phyloP scores from a whole-genome alignment of 2,329 filamentous ascomycete species.

The Sporothrix curviconia region DNA sequence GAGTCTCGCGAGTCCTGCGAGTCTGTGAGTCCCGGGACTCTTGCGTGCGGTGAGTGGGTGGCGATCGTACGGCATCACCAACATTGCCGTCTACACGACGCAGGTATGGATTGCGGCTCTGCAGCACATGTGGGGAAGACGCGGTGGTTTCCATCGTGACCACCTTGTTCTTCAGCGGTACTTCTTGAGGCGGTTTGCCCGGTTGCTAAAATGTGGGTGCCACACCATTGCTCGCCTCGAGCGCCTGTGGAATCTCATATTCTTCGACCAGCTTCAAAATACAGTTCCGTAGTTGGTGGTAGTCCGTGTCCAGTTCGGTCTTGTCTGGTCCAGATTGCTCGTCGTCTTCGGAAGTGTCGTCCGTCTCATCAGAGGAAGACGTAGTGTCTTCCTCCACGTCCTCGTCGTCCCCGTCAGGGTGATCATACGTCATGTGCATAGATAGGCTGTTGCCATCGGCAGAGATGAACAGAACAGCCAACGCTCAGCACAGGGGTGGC shows the following conservation, averaged over 20 bases:
- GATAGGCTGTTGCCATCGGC: conserved; percentile 64
- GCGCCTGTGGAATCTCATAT: conserved; percentile 67
- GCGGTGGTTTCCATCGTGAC: too few relatives aligned
- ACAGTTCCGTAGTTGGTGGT: conserved; percentile 72
- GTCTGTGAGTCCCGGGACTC: background rate
- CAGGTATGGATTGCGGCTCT: conserved; percentile 47
- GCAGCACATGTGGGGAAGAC: conserved; percentile 20
- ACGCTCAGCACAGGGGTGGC: conserved; percentile 73
- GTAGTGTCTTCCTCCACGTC: conserved; percentile 53
- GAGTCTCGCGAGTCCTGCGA: background rate
- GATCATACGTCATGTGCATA: conserved; percentile 65
- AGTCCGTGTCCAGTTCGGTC: conserved; percentile 67
- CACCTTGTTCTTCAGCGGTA: conserved; percentile 56
- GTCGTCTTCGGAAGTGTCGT: conserved; percentile 50
- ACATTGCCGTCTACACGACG: background rate
- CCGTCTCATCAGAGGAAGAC: conserved; percentile 54
- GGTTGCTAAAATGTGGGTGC: conserved; percentile 62
- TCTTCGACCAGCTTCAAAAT: conserved; percentile 76
- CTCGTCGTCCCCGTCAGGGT: conserved; percentile 56
- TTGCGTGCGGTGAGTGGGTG: background rate
- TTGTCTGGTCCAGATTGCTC: conserved; percentile 55
- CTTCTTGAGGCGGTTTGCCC: conserved; percentile 55
- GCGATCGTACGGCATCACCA: background rate
- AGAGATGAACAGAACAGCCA: conserved; percentile 78
- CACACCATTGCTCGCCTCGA: conserved; percentile 52